Evolutionary conservation across 73 alveolate genomes (phyloP), one percentile per base, ranked within the genome.

Genomic region (Paramecium biaurelia): DNA sequence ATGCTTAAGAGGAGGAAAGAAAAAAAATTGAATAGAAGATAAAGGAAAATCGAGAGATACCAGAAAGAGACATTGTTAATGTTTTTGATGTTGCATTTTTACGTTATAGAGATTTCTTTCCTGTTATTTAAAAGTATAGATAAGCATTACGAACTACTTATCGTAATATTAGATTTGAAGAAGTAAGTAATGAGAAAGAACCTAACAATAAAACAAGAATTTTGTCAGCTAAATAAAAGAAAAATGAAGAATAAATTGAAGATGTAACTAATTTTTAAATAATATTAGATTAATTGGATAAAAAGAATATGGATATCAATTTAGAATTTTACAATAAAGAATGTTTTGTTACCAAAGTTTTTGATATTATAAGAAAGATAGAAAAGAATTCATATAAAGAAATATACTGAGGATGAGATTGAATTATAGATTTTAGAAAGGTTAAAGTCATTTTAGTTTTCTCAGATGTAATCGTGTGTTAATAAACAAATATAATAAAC

Each of bases 81-180:
- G 84, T 63, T 5, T 63, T 63, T 63, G 84, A 63, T 63, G 84
- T 63, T 63, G 84, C 84, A 26, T 63, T 63, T n/a, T 32, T 63
- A 30, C 84, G 84, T 12, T 63, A 63, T 26, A 21, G 41, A 2
- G 49, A 32, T 24, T 63, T 63, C 24, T 63, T 63, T 63, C 45
- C 20, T 9, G 84, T 63, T 7, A 63, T 63, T 5, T 26, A 63
- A 30, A 63, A 41, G 28, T 63, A 63, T 30, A 26, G 84, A 26
- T 63, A 63, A 12, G 43, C 84, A 12, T 30, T 63, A 30, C 0
- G 45, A 26, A 63, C 20, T 14, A 12, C 84, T 12, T 32, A 63
- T 63, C 84, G 84, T 7, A 30, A 63, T 26, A 26, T 63, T 10
- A 7, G 12, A 26, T 32, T 63, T 1, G 84, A 63, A 63, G 84